Evolutionary conservation across 305 asterid species (phyloP), one percentile per base, ranked within the genome.

Genomic region (Rubia occidens): DNA sequence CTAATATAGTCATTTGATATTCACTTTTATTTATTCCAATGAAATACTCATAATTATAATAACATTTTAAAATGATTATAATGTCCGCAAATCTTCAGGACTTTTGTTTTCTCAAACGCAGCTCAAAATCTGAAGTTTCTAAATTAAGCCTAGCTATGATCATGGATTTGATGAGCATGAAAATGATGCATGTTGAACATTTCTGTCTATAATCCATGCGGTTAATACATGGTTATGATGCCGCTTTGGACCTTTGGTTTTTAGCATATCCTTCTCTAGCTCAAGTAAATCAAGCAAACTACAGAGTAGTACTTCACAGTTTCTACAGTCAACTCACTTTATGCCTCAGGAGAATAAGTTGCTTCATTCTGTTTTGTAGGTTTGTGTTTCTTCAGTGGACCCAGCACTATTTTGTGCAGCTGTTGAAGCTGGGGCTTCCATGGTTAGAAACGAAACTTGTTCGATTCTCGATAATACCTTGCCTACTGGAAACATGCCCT

Each of bases 321-420:
- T 21, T n/a, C 8, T 35, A 18, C 17, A 40, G n/a, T 69, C 56
- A 43, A 6, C 65, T 14, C 9, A 13, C 4, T 32, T 13, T 20
- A 47, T 35, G 18, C 54, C 29, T 68, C 60, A 43, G 45, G 11
- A 20, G 49, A 65, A 61, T 66, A 26, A 54, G 4, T 49, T 2
- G 14, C 66, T 35, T 24, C 44, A n/a, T 66, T 64, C 8, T 67
- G 14, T 26, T 39, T 67, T 78, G 79, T 82, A 91, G 98, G 80
- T 92, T 74, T 92, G 98, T 73, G 96, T 92, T 70, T 92, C 98
- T 69, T 88, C 96, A 42, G 92, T 89, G 47, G 91, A 91, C 83
- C 96, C 98, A 15, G 53, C 86, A 43, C 88, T 91, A 61, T 91
- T 91, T 76, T 88, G 78, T 5, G 92, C 87, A 70, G 96, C 96